phyloP scores from a whole-genome alignment of 768 basidiomycete genomes.

The Phallus indusiatus region DNA sequence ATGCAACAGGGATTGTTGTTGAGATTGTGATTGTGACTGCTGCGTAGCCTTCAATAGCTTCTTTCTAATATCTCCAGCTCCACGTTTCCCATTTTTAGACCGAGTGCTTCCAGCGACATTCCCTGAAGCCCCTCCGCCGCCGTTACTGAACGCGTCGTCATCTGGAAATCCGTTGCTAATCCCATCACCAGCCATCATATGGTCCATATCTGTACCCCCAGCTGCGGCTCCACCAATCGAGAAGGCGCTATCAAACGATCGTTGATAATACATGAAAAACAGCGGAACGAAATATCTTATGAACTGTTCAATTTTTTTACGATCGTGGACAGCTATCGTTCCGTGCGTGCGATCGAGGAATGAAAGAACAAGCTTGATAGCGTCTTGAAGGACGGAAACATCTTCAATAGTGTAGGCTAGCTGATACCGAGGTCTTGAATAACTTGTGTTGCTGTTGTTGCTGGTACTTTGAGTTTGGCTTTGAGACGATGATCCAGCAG shows the following conservation, averaged over 20 bases:
- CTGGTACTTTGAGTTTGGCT: background rate
- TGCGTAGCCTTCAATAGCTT: conserved; percentile 50
- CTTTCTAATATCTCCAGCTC: conserved; percentile 63
- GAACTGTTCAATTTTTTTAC: conserved; percentile 76
- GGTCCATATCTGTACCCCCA: conserved; percentile 37
- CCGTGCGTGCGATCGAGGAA: conserved; percentile 84
- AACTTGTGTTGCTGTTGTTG: background rate
- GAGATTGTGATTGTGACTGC: background rate
- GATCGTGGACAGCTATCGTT: conserved; percentile 60
- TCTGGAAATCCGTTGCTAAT: conserved; percentile 27
- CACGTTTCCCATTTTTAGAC: conserved; percentile 17
- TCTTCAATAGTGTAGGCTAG: conserved; percentile 72
- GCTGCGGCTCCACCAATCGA: conserved; percentile 17
- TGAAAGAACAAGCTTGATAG: conserved; percentile 79
- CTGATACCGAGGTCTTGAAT: conserved; percentile 62
- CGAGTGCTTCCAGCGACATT: conserved; percentile 13
- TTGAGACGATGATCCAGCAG: background rate
- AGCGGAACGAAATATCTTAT: conserved; percentile 68
- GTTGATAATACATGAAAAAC: conserved; percentile 67
- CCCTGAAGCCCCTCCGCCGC: conserved; percentile 24
- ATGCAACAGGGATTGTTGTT: background rate
- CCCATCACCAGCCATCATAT: conserved; percentile 37
- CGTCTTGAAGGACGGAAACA: conserved; percentile 71
- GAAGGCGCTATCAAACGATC: conserved; percentile 61
- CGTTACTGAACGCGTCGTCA: conserved; percentile 24